Conservation (phyloP, 768 basidiomycete species). For the Kwoniella pini region DNA sequence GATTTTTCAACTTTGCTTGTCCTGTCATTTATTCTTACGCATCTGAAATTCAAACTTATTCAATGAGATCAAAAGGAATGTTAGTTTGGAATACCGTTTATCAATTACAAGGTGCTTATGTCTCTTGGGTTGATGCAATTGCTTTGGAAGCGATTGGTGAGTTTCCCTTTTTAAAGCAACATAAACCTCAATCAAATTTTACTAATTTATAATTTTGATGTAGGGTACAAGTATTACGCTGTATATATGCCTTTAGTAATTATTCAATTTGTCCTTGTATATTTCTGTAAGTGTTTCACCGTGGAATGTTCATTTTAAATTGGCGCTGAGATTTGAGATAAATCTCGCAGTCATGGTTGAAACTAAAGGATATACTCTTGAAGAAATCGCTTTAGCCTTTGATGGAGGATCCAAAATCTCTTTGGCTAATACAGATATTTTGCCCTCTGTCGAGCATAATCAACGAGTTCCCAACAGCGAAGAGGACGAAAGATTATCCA, state of each 20-base stretch:
- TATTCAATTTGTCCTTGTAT: slow-evolving; percentile 52
- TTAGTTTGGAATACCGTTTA: slow-evolving; percentile 54
- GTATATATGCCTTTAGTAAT: slow-evolving; percentile 55
- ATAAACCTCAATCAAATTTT: no score
- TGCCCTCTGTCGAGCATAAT: slow-evolving; percentile 4
- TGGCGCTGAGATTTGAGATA: not conserved
- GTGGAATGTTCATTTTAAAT: not conserved
- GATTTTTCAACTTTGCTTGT: slow-evolving; percentile 51
- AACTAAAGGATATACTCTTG: slow-evolving; percentile 46
- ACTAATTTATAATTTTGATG: no score
- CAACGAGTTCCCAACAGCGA: not conserved
- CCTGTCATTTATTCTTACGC: slow-evolving; percentile 28
- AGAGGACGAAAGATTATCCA: not conserved
- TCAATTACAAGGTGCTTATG: slow-evolving; percentile 71
- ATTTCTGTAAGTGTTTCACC: slow-evolving; percentile 24
- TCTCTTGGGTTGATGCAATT: slow-evolving; percentile 69
- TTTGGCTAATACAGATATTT: not conserved
- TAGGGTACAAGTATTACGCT: slow-evolving; percentile 53
- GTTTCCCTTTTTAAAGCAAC: slow-evolving; percentile 7
- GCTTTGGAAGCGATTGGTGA: slow-evolving; percentile 45
- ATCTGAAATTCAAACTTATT: slow-evolving; percentile 55
- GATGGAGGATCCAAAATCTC: slow-evolving; percentile 25
- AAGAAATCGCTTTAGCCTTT: slow-evolving; percentile 47
- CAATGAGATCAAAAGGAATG: slow-evolving; percentile 55
- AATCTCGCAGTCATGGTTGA: slow-evolving; percentile 30